Evolutionary conservation across 164 flowering plant species (phyloP).

Genomic region (Stephania yunnanensis): DNA sequence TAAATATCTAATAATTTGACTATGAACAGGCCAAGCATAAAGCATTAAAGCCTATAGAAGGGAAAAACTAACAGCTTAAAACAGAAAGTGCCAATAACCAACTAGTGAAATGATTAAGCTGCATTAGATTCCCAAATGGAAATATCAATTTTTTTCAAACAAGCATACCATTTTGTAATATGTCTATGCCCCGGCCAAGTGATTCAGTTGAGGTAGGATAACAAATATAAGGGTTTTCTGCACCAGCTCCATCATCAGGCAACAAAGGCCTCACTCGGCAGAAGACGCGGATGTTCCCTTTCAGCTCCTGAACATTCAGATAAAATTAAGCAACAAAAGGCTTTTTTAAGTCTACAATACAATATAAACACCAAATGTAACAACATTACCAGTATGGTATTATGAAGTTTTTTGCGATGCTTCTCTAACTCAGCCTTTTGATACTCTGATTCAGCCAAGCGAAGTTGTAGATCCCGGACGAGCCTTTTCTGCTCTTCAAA

Average conservation of each 20-base stretch:
- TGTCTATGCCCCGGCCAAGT: conserved; percentile 73
- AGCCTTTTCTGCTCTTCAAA: conserved; percentile 55
- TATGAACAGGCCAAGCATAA: neutral
- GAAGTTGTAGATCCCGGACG: conserved; percentile 48
- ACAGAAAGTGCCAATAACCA: neutral
- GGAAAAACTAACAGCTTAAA: neutral
- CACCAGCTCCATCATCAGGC: conserved; percentile 56
- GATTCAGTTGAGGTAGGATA: conserved; percentile 72
- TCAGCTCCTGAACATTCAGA: conserved; percentile 64
- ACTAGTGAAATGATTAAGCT: neutral
- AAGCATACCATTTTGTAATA: conserved; percentile 64
- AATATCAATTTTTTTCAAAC: neutral
- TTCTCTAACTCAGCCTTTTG: conserved; percentile 80
- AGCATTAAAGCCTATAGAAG: neutral
- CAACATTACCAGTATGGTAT: conserved; percentile 73
- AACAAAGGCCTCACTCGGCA: conserved; percentile 90
- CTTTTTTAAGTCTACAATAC: neutral
- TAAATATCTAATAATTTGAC: neutral
- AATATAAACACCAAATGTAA: neutral
- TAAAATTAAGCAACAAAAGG: conserved; percentile 4
- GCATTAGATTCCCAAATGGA: neutral
- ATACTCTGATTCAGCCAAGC: conserved; percentile 61
- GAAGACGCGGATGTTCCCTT: conserved; percentile 95
- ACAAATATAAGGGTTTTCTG: conserved; percentile 45
- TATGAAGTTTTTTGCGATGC: conserved; percentile 82